Percentiles rank a stretch among this genome's conserved stretches.
Evolutionary conservation across 2,329 filamentous ascomycete species (phyloP).

Genomic region (Macroventuria anomochaeta): DNA sequence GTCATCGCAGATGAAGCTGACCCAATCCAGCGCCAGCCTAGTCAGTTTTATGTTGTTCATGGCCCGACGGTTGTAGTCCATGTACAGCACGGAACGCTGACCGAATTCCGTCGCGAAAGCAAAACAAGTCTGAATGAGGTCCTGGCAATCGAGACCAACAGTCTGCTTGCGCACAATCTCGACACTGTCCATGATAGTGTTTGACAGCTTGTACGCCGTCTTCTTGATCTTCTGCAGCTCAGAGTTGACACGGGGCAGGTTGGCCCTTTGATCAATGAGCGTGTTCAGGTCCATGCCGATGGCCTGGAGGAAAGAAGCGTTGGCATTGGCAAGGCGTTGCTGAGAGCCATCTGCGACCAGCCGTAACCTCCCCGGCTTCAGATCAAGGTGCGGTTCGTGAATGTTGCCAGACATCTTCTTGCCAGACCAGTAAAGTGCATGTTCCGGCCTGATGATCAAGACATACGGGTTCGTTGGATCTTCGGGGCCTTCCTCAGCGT

Average conservation of each 20-base stretch:
- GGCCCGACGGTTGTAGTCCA: slow-evolving; percentile 92
- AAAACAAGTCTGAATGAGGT: slow-evolving; percentile 97
- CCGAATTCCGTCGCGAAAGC: slow-evolving; percentile 99
- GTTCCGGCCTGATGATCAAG: slow-evolving; percentile 82
- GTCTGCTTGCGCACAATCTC: slow-evolving; percentile 90
- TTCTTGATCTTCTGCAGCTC: slow-evolving; percentile 94
- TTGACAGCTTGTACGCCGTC: slow-evolving; percentile 94
- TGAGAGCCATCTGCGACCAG: slow-evolving; percentile 89
- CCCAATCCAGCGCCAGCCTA: slow-evolving; percentile 92
- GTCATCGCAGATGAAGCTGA: slow-evolving; percentile 97
- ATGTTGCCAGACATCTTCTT: slow-evolving; percentile 74
- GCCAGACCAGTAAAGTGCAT: slow-evolving; percentile 80
- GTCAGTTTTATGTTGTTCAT: slow-evolving; percentile 98
- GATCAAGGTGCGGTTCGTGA: slow-evolving; percentile 78
- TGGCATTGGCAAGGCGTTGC: slow-evolving; percentile 77
- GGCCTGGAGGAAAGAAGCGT: slow-evolving; percentile 76
- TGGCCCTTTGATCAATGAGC: slow-evolving; percentile 89
- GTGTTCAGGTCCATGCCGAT: slow-evolving; percentile 86
- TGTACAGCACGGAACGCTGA: slow-evolving; percentile 89
- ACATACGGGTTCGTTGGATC: slow-evolving; percentile 84
- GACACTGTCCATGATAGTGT: slow-evolving; percentile 98
- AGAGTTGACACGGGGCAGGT: slow-evolving; percentile 87
- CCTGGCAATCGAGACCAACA: slow-evolving; percentile 83
- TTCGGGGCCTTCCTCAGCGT: slow-evolving; percentile 71
- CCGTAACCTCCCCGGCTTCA: slow-evolving; percentile 85